Evolutionary conservation across 208 protist species (phyloP).

Genomic region (Borovskyia barvae): DNA sequence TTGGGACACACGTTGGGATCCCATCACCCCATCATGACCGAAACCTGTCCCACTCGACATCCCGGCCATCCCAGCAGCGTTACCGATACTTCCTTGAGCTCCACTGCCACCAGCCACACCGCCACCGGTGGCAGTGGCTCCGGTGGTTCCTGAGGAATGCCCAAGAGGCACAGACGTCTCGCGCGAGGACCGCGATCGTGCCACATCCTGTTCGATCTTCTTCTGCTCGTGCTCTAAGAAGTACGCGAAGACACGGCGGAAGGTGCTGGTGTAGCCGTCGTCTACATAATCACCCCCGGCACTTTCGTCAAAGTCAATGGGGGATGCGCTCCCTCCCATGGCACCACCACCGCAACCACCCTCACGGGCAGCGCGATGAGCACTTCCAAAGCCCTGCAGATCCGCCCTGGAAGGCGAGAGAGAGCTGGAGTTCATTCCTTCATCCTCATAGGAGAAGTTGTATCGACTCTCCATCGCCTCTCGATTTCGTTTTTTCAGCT

Average conservation of each 20-base stretch:
- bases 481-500: slow-evolving; percentile 68
- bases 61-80: slow-evolving; percentile 3
- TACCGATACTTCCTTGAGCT: neutral
- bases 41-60: slow-evolving; percentile 1
- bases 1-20: slow-evolving; percentile 7
- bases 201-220: slow-evolving; percentile 56
- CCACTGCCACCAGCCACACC: slow-evolving; percentile 2
- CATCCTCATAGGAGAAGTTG: slow-evolving; percentile 68
- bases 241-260: slow-evolving; percentile 60
- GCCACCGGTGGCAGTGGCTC: neutral
- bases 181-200: slow-evolving; percentile 27
- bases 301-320: slow-evolving; percentile 46
- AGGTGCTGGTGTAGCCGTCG: slow-evolving; percentile 40
- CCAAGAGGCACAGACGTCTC: slow-evolving; percentile 10
- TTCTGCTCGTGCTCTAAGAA: slow-evolving; percentile 63
- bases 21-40: slow-evolving; percentile 14
- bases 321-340: slow-evolving; percentile 9
- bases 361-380: slow-evolving; percentile 10
- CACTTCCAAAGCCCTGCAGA: slow-evolving; percentile 6
- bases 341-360: slow-evolving; percentile 1
- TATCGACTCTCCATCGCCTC: slow-evolving; percentile 74
- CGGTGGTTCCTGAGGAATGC: neutral
- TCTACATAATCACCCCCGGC: slow-evolving; percentile 17
- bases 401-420: slow-evolving; percentile 11
- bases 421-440: slow-evolving; percentile 41